phyloP scores from a whole-genome alignment of 2,329 filamentous ascomycete genomes.

The Chrysoporthe cubensis region DNA sequence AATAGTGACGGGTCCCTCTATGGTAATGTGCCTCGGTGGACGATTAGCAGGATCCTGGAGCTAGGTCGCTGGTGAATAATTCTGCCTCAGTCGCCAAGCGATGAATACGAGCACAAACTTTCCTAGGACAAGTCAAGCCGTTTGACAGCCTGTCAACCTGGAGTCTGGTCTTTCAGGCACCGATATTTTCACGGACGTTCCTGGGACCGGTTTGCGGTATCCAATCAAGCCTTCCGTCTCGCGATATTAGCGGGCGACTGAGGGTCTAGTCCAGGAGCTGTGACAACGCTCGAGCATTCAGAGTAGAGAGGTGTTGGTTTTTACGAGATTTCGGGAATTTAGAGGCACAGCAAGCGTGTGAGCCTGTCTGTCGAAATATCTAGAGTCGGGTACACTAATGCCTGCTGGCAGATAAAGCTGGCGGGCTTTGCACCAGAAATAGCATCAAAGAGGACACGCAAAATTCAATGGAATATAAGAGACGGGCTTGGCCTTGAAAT shows the following conservation, averaged over 20 bases:
- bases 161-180: background rate
- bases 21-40: no score
- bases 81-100: background rate
- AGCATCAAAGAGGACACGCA: background rate
- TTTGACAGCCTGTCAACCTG: background rate
- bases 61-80: background rate
- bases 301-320: background rate
- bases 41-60: background rate
- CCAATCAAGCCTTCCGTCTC: background rate
- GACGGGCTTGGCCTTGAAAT: no score
- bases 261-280: background rate
- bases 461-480: background rate
- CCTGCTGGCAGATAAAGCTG: background rate
- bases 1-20: no score
- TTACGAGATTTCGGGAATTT: background rate
- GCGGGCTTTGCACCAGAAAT: background rate
- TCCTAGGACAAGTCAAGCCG: background rate
- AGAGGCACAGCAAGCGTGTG: background rate
- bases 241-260: background rate
- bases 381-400: background rate
- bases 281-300: conserved; percentile 1
- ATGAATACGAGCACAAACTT: conserved; percentile 10
- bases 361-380: background rate
- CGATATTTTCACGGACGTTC: background rate
- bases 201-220: background rate